Base-by-base conservation (phyloP, 2,329 filamentous ascomycete species). In the Aaosphaeria pasadenensis region DNA sequence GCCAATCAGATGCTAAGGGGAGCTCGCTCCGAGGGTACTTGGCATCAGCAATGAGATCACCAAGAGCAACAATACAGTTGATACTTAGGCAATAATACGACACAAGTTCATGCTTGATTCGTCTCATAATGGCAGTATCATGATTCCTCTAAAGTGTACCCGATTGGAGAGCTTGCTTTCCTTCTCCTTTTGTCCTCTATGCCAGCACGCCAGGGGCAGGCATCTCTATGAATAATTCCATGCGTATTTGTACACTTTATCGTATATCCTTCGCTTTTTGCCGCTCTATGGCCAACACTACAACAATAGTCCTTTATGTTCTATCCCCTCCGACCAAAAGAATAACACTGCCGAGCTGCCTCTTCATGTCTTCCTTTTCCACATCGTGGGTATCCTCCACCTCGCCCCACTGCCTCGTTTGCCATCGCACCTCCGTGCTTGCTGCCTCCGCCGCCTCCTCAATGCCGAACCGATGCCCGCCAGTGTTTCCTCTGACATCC, bases 331-430 rank as follows among this genome's bases (percentile, higher is more conserved):
- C 85, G 7, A 96, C 87, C 43, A 97, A 74, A 62, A 97, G 67
- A 11, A 96, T 79, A 7, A 90, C 88, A 67, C 90, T 95, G 11
- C 92, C 94, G 50, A 97, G 74, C 74, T 97, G 94, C 62, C 92
- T 81, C 65, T 84, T 82, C 56, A 97, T 59, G 71, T 99, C 94
- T 71, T 95, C 92, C 70, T 86, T 88, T 62, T 95, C 88, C 1
- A 99, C 94, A 76, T 99, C 94, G 72, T 99, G 94, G 30, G 91
- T 96, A 71, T 99, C 91, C 70, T 99, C 94, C 1, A 99, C 94
- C 76, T 96, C 91, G 6, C 94, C 94, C 92, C 94, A 97, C 71
- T 88, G 85, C 30, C 81, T 76, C 1, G 86, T 95, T 79, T 99
- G 94, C 86, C 90, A 96, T 54, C 83, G 79, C 11, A 96, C 89